Conservation (phyloP, 495 filamentous ascomycete species). For the Lasiosphaeria ovina region DNA sequence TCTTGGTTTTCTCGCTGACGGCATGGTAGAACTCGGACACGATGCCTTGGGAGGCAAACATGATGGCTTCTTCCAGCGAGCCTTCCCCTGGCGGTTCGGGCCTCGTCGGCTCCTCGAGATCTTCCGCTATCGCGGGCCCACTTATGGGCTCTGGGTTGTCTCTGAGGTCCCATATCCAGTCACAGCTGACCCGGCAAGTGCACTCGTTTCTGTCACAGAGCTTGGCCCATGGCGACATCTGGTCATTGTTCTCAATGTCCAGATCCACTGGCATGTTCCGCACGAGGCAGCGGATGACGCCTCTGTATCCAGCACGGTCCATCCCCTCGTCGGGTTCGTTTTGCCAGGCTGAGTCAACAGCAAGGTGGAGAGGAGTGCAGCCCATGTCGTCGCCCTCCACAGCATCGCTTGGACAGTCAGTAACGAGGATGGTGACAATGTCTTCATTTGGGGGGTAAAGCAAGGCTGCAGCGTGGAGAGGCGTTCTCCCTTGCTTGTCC, state of each 20-base stretch:
- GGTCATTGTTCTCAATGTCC: slow-evolving; percentile 7
- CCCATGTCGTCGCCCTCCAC: slow-evolving; percentile 11
- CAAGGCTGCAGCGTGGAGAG: slow-evolving; percentile 10
- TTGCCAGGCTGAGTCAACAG: background rate
- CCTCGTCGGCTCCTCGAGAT: background rate
- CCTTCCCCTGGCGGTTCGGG: slow-evolving; percentile 1
- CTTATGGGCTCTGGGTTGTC: slow-evolving; percentile 14
- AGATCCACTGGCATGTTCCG: slow-evolving; percentile 16
- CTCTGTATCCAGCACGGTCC: slow-evolving; percentile 1
- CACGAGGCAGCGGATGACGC: slow-evolving; percentile 10
- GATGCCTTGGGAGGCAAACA: slow-evolving; percentile 1
- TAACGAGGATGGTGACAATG: slow-evolving; percentile 10
- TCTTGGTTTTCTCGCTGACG: background rate
- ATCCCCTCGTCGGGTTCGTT: background rate
- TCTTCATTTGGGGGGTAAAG: slow-evolving; percentile 8
- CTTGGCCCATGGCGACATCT: slow-evolving; percentile 11
- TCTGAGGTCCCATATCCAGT: slow-evolving; percentile 14
- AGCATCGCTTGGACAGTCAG: slow-evolving; percentile 8
- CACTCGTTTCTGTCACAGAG: background rate
- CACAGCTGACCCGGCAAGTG: background rate
- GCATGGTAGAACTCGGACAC: slow-evolving; percentile 18
- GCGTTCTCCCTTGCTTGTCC: slow-evolving; percentile 3
- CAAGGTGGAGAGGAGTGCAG: slow-evolving; percentile 14
- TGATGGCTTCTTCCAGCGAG: background rate
- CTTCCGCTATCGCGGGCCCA: slow-evolving; percentile 9